Evolutionary conservation across 2,329 filamentous ascomycete genomes (phyloP), one percentile per base, ranked within the genome.

Genomic region (Trichophyton mentagrophytes): DNA sequence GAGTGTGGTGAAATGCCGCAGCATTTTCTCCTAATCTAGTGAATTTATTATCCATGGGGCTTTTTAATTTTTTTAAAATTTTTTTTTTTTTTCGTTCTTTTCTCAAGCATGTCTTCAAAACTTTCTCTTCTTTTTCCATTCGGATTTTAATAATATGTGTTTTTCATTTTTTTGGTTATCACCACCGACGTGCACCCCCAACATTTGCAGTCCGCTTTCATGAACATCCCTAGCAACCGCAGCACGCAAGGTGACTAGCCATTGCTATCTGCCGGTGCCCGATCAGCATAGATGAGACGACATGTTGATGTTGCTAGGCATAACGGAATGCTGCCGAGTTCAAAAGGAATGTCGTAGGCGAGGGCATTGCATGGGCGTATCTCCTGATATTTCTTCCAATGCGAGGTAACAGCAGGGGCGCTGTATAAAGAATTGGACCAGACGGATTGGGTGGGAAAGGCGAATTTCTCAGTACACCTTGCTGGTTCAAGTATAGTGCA

Each of bases 321-420:
- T n/a, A 55, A n/a, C 27, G 25, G 5, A 13, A 15, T 55, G 33
- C 9, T 33, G 25, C 8, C 27, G 51, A 22, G 27, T 38, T 36
- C 46, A 51, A 9, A 27, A 38, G 51, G n/a, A 30, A 27, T 55
- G 15, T 27, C 3, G 15, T 36, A 33, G 51, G 30, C 15, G 30
- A 22, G 17, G 38, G 27, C 33, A 36, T 20, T 55, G 51, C 27
- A 36, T 55, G 27, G 25, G 33, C 33, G 15, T 27, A 55, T 55
- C 30, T 36, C 51, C 51, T 30, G 30, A 55, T 55, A 55, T 55
- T 15, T 55, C 46, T 55, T 55, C 51, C 51, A 55, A 55, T 55
- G 51, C 51, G 51, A 55, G 51, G 27, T 36, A 36, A 55, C 51
- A 55, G 51, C 51, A 55, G 51, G 25, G n/a, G 30, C 49, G 36